Percentiles rank a stretch among this genome's conserved stretches.
Evolutionary conservation across 768 basidiomycete species (phyloP).

Genomic region (Tulasnella sp.): DNA sequence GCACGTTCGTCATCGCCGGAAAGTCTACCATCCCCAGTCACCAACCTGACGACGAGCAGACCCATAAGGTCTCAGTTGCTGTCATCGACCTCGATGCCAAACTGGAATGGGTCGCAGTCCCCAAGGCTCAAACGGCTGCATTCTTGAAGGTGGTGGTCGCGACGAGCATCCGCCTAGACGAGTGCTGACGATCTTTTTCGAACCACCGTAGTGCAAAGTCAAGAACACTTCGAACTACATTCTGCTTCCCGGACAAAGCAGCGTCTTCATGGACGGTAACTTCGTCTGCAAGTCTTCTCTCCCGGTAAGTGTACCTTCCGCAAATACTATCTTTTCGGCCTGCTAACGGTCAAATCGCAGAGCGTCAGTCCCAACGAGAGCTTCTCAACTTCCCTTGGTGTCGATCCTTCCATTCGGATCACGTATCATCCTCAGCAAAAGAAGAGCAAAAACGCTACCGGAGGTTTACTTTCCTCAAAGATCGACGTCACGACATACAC

Average conservation of each 20-base stretch:
- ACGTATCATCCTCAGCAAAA: constrained; percentile 15
- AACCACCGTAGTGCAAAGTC: constrained; percentile 5
- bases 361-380: constrained; percentile 9
- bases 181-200: neutral
- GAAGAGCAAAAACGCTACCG: neutral
- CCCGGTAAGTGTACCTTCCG: neutral
- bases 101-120: constrained; percentile 16
- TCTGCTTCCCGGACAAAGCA: constrained; percentile 11
- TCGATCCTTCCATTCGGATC: constrained; percentile 16
- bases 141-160: neutral
- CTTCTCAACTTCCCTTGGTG: constrained; percentile 16
- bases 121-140: neutral
- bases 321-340: neutral
- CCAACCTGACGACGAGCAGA: neutral
- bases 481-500: constrained; percentile 8
- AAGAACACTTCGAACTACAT: constrained; percentile 9
- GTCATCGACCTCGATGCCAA: constrained; percentile 10
- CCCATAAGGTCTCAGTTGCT: constrained; percentile 11
- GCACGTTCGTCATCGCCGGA: constrained; percentile 10
- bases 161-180: neutral
- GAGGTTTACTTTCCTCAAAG: constrained; percentile 5
- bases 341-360: neutral
- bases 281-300: constrained; percentile 16
- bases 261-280: constrained; percentile 17
- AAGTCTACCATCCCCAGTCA: constrained; percentile 10